Conservation (phyloP, 331 rosid genomes). For the Erythrophleum ivorense region DNA sequence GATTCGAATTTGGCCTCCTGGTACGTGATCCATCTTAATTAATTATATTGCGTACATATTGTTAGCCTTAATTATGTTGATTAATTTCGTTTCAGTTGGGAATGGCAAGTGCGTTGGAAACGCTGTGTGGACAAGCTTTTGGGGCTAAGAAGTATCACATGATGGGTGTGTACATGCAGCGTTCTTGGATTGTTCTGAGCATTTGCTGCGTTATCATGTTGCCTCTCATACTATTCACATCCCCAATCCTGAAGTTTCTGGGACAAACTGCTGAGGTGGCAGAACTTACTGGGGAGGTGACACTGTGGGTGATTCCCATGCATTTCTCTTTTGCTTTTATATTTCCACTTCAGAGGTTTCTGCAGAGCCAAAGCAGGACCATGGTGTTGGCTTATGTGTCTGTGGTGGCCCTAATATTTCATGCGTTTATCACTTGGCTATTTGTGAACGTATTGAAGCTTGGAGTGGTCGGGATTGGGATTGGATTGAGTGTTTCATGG, state of each 20-base stretch:
- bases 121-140: background rate
- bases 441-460: conserved; percentile 39
- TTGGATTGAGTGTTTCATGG: conserved; percentile 49
- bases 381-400: background rate
- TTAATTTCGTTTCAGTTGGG: background rate
- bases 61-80: too few species aligned
- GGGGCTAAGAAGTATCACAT: background rate
- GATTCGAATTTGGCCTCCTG: background rate
- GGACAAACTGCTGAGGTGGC: background rate
- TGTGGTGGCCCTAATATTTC: background rate
- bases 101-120: conserved; percentile 1
- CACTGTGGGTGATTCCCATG: background rate
- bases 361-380: background rate
- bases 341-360: background rate
- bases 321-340: background rate
- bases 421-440: conserved; percentile 33
- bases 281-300: background rate
- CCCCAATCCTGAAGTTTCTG: background rate
- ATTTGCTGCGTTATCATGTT: background rate
- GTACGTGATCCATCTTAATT: background rate
- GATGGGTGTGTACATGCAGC: background rate
- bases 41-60: too few species aligned
- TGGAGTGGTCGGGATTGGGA: conserved; percentile 47
- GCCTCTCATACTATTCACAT: background rate
- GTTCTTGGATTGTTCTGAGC: background rate